phyloP scores from a whole-genome alignment of 1,284 basidiomycete genomes.

The Omphalotus olearius region DNA sequence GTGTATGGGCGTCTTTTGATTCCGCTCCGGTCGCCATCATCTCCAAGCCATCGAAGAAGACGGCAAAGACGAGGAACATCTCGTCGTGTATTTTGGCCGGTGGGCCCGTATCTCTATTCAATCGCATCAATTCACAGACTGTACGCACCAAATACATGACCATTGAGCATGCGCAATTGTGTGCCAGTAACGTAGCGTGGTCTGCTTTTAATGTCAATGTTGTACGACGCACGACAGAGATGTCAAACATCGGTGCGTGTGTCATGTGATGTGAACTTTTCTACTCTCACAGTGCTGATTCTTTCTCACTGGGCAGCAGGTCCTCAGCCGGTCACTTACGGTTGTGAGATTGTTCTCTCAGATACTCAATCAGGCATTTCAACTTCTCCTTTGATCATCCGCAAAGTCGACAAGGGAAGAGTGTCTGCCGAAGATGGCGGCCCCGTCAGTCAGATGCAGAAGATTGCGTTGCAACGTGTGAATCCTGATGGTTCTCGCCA shows the following conservation, averaged over 20 bases:
- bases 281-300: constrained; percentile 36
- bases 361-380: constrained; percentile 83
- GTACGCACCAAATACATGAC: constrained; percentile 97
- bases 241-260: constrained; percentile 50
- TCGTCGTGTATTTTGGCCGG: constrained; percentile 87
- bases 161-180: constrained; percentile 79
- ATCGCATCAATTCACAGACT: constrained; percentile 95
- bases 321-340: constrained; percentile 85
- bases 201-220: constrained; percentile 93
- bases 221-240: constrained; percentile 59
- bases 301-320: constrained; percentile 36
- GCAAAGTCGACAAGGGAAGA: constrained; percentile 90
- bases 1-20: constrained; percentile 87
- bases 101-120: constrained; percentile 92
- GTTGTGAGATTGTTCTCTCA: constrained; percentile 82
- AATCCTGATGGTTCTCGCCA: constrained; percentile 77
- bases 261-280: constrained; percentile 47
- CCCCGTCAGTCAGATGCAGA: constrained; percentile 95
- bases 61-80: constrained; percentile 91
- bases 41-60: constrained; percentile 97
- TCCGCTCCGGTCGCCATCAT: constrained; percentile 92
- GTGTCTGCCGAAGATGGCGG: constrained; percentile 81
- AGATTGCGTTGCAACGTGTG: constrained; percentile 85
- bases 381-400: constrained; percentile 84
- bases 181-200: constrained; percentile 85